Conservation (phyloP, 164 flowering plant species). For the Hamamelis virginiana region DNA sequence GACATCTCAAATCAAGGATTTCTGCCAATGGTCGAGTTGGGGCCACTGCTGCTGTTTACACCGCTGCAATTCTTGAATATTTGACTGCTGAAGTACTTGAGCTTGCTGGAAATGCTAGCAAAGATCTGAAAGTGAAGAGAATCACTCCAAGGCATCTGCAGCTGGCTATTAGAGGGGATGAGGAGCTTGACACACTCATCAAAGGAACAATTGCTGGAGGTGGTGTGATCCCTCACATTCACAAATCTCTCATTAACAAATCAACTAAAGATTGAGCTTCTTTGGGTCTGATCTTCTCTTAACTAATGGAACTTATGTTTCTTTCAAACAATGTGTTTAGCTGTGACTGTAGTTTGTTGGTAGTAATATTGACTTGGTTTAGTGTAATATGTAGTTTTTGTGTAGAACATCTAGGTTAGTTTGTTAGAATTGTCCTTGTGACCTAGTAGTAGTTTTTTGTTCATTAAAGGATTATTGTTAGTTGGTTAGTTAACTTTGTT, state of each 20-base stretch:
- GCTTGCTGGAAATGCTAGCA: constrained; percentile 93
- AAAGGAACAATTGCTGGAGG: constrained; percentile 96
- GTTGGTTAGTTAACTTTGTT: no score
- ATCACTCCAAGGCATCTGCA: constrained; percentile 92
- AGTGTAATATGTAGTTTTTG: no score
- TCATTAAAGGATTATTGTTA: no score
- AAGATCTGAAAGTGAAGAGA: constrained; percentile 92
- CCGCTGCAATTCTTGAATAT: constrained; percentile 90
- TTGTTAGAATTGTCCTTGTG: no score
- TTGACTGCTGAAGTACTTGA: constrained; percentile 93
- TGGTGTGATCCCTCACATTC: constrained; percentile 95
- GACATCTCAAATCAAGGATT: constrained; percentile 70
- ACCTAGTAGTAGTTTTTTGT: no score
- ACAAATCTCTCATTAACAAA: constrained; percentile 95
- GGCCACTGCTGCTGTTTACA: constrained; percentile 90
- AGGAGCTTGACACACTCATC: constrained; percentile 93
- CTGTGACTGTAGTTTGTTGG: no score
- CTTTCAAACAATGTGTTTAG: neutral
- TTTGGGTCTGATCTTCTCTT: neutral
- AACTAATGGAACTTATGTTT: no score
- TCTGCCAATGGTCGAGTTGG: constrained; percentile 88
- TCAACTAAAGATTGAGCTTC: constrained; percentile 66
- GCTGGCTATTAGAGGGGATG: constrained; percentile 97
- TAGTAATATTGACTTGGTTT: no score
- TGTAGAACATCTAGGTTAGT: no score